Percentiles rank a stretch among this genome's conserved stretches.
Evolutionary conservation across 345 rosid genomes (phyloP).

Genomic region (Citrus trifoliata): DNA sequence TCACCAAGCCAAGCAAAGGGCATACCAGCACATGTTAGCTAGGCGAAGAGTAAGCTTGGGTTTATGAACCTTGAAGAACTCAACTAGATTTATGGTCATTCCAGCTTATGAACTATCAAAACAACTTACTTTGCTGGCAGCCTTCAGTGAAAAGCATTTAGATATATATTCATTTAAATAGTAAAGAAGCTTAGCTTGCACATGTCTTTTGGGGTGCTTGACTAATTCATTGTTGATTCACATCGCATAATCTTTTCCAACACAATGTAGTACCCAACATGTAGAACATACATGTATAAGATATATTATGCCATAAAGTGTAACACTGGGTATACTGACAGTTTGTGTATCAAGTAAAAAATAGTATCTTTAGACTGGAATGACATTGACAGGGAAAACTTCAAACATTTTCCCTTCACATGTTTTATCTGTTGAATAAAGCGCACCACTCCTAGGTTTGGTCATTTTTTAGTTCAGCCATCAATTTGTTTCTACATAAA

Average conservation of each 20-base stretch:
- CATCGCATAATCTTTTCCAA: background rate
- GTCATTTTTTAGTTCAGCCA: background rate
- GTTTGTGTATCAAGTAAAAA: background rate
- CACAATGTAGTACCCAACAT: background rate
- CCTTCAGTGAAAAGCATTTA: background rate
- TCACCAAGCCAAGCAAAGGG: background rate
- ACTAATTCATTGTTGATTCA: background rate
- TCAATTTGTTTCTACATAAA: background rate
- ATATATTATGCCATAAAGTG: background rate
- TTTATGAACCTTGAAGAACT: background rate
- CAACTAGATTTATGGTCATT: background rate
- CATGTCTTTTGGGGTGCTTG: background rate
- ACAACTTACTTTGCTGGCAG: background rate
- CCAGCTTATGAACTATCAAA: background rate
- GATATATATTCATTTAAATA: background rate
- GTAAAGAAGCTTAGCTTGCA: background rate
- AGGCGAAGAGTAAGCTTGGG: background rate
- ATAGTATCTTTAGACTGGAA: background rate
- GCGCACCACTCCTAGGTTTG: background rate
- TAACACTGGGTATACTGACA: background rate
- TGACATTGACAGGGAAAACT: background rate
- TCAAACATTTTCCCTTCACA: background rate
- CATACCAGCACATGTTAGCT: background rate
- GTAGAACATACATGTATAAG: background rate
- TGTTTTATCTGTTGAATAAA: background rate